phyloP scores from a whole-genome alignment of 2,329 filamentous ascomycete genomes.

The Xylariales sp. region DNA sequence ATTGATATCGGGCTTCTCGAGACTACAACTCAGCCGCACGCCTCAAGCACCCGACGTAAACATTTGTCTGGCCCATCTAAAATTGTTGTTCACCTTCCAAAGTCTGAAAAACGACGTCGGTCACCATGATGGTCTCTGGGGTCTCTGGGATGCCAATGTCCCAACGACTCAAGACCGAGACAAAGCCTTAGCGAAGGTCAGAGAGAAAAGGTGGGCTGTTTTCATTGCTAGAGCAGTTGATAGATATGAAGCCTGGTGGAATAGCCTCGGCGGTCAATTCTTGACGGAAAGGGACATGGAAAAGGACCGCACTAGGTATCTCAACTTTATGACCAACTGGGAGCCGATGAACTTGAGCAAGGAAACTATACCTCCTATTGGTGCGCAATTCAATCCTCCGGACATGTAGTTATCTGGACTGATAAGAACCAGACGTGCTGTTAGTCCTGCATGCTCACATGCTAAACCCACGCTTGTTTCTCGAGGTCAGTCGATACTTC shows the following conservation, averaged over 20 bases:
- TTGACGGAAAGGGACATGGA: slow-evolving; percentile 5
- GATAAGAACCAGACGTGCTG: neutral
- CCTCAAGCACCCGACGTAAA: neutral
- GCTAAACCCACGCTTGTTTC: slow-evolving; percentile 1
- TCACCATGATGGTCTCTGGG: neutral
- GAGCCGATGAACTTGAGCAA: slow-evolving; percentile 3
- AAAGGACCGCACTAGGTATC: slow-evolving; percentile 1
- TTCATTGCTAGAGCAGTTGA: slow-evolving; percentile 3
- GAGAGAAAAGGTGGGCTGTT: slow-evolving; percentile 2
- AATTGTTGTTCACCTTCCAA: slow-evolving; percentile 1
- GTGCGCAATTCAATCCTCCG: neutral
- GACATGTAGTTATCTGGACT: neutral
- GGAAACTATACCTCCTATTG: slow-evolving; percentile 2
- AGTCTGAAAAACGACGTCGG: slow-evolving; percentile 2
- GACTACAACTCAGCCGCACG: neutral
- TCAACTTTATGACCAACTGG: slow-evolving; percentile 7
- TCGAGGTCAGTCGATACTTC: slow-evolving; percentile 1
- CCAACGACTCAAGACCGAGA: neutral
- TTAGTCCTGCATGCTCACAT: slow-evolving; percentile 4
- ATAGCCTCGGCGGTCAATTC: slow-evolving; percentile 2
- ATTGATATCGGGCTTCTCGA: slow-evolving; percentile 4
- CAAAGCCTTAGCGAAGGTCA: neutral
- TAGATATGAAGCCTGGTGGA: slow-evolving; percentile 6
- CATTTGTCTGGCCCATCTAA: slow-evolving; percentile 3
- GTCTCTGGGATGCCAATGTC: slow-evolving; percentile 1